phyloP scores from a whole-genome alignment of 805 yeast genomes.

The Candida manassasensis region DNA sequence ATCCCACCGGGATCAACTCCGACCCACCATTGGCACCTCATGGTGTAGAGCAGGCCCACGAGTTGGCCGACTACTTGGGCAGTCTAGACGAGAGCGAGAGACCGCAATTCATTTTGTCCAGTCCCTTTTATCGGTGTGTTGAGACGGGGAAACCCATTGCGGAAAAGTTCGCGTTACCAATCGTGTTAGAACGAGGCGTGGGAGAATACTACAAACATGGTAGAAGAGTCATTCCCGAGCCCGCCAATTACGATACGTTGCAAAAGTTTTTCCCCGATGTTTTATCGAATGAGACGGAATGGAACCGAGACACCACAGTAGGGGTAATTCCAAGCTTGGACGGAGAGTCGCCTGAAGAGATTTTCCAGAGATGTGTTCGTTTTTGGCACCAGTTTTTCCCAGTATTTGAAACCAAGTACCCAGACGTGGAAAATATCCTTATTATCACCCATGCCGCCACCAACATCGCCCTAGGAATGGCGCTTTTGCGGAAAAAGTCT shows the following conservation, averaged over 20 bases:
- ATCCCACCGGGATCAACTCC: conserved; percentile 85
- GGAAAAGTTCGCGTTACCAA: conserved; percentile 48
- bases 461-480: conserved; percentile 81
- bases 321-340: conserved; percentile 53
- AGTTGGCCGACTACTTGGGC: conserved; percentile 58
- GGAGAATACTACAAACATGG: conserved; percentile 90
- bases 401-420: conserved; percentile 50
- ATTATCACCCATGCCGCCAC: conserved; percentile 94
- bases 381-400: conserved; percentile 59
- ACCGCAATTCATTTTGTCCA: conserved; percentile 68
- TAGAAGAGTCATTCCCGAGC: conserved; percentile 63
- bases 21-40: conserved; percentile 87
- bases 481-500: conserved; percentile 49
- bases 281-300: conserved; percentile 26
- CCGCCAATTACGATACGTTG: conserved; percentile 51
- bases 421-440: conserved; percentile 58
- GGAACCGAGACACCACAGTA: conserved; percentile 49
- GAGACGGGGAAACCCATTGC: conserved; percentile 77
- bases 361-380: conserved; percentile 53
- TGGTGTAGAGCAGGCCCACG: conserved; percentile 83
- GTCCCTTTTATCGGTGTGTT: conserved; percentile 88
- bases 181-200: conserved; percentile 73
- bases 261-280: conserved; percentile 47
- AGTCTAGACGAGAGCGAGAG: conserved; percentile 42
- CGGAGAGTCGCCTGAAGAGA: conserved; percentile 76